Evolutionary conservation across 768 basidiomycete species (phyloP).

Genomic region (Agrocybe praecox): DNA sequence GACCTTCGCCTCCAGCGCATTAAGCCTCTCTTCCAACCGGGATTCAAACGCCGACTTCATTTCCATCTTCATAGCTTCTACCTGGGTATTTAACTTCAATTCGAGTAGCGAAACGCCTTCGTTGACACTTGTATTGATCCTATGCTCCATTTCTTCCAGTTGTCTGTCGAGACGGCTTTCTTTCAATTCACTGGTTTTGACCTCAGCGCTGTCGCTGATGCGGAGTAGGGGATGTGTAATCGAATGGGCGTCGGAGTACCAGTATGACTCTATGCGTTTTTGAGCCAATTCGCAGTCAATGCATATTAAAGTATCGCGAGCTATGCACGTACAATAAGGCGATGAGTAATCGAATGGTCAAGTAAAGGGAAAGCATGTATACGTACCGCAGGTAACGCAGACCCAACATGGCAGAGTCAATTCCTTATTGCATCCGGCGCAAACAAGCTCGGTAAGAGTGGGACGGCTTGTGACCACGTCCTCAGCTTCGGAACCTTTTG

Average conservation of each 20-base stretch:
- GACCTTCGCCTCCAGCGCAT: not conserved
- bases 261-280: not conserved
- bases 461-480: constrained; percentile 1
- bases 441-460: not conserved
- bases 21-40: not conserved
- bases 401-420: constrained; percentile 3
- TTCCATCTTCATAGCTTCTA: not conserved
- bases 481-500: not conserved
- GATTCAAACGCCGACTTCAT: not conserved
- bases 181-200: constrained; percentile 1
- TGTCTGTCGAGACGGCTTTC: not conserved
- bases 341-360: not conserved
- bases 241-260: not conserved
- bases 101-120: not conserved
- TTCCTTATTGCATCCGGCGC: constrained; percentile 2
- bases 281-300: not conserved
- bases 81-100: not conserved
- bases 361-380: not conserved
- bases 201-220: not conserved
- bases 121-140: not conserved
- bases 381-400: not conserved
- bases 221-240: not conserved
- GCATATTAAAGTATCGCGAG: not conserved
- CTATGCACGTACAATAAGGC: not conserved
- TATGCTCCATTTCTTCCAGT: not conserved